Percentiles rank a stretch among this genome's conserved stretches.
These are phyloP conservation scores for Acorus gramineus DNA, from an alignment of 106 monocot genomes.

Conservation along the genomic window DNA sequence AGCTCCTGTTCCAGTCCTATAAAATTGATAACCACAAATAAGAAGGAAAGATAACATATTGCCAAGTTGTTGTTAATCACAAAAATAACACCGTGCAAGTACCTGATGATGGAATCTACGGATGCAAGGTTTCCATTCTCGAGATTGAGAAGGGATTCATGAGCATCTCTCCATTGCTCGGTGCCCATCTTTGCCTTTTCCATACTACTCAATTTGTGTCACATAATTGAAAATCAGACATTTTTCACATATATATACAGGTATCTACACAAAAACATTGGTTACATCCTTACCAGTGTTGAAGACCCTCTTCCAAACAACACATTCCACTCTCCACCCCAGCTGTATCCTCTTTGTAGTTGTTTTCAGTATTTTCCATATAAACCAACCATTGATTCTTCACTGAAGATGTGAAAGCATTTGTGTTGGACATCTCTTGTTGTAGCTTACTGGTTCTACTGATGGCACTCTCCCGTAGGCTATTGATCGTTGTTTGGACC, in stretches of 20 bases:
- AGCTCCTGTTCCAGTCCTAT: constrained; percentile 53
- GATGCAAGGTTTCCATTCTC: constrained; percentile 35
- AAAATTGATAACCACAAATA: neutral
- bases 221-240: neutral
- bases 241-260: too few species aligned
- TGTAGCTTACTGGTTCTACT: constrained; percentile 36
- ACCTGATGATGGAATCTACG: constrained; percentile 57
- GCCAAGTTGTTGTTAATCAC: neutral
- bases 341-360: constrained; percentile 32
- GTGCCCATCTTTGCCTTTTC: constrained; percentile 24
- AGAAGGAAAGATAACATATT: neutral
- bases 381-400: constrained; percentile 41
- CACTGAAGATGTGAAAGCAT: constrained; percentile 31
- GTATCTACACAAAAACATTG: too few species aligned
- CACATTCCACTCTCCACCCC: constrained; percentile 28
- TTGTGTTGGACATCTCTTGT: constrained; percentile 36
- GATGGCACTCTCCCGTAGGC: constrained; percentile 35
- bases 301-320: constrained; percentile 31
- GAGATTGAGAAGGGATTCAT: constrained; percentile 38
- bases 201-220: constrained; percentile 21
- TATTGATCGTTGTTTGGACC: constrained; percentile 60
- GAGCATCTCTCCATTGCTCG: constrained; percentile 59
- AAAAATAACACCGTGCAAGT: constrained; percentile 4
- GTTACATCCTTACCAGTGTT: constrained; percentile 45
- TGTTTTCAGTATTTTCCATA: constrained; percentile 49